Evolutionary conservation across 179 eudicot genomes (phyloP), one percentile per base, ranked within the genome.

Genomic region (Vitellaria paradoxa): DNA sequence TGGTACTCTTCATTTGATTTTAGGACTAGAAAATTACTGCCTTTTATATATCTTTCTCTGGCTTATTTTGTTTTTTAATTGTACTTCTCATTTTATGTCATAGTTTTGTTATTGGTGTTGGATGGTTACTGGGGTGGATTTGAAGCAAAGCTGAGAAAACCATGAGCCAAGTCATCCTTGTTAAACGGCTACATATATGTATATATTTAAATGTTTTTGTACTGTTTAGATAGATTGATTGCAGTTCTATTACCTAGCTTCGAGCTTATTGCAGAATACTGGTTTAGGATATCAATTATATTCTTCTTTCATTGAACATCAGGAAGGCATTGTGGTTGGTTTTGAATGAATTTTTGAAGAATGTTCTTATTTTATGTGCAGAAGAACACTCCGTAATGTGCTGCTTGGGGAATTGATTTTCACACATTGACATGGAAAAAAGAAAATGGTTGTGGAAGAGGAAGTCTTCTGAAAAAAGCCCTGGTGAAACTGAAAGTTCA

Each of bases 391-490:
- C 71, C 3, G 17, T 75, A 30, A 60, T 53, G 67, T 61, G 26
- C 42, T 71, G 9, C 60, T 72, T 1, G 55, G 46, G 14, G 21
- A 56, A 42, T 40, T 24, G 47, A 52, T 47, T 26, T 57, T 77
- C 67, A 26, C 50, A 50, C 7, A 6, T 50, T 50, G 55, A 50
- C 55, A 50, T 50, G 55, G 55, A 50, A 12, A 50, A 88, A 77
- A 88, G 86, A 79, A 91, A 85, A 79, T 91, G 93, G 93, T 80
- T 82, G 81, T 89, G 93, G 96, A 89, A 89, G 81, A 89, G 83
- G 65, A 89, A 69, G 68, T 78, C 55, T 50, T 50, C 87, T 18
- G 91, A 89, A 78, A 89, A 84, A 82, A 85, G 86, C 56, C 83
- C 82, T 53, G 90, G 88, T 71, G 94, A 89, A 65, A 84, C 55